Base-by-base conservation (phyloP, 2,329 filamentous ascomycete genomes). In the Bipolaris zeicola region DNA sequence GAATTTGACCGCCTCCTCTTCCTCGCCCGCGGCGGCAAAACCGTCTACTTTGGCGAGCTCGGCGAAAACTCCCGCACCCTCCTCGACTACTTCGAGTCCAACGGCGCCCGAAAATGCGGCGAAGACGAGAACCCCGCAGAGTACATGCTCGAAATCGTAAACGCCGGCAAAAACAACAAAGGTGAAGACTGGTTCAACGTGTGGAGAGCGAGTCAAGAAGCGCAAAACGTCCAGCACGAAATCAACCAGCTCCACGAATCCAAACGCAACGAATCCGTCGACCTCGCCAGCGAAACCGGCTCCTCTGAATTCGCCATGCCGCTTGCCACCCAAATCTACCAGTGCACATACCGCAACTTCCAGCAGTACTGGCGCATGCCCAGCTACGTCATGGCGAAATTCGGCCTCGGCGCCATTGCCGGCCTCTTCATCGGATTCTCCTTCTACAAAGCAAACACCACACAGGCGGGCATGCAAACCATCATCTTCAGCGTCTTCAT, bases 51-150 rank as follows among this genome's bases (percentile, higher is more conserved):
- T 58, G 81, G 81, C n/a, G 70, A 78, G 28, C 76, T 81, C 10
- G 79, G 79, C 45, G 55, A 78, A 22, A 76, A 79, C 57, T 79
- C 78, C 0, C 63, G 65, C 14, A 76, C 65, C 0, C 70, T 81
- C 0, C 64, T 79, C 2, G 63, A 77, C 39, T 81, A 81, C 72
- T 92, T 93, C 56, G 84, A 88, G 67, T 67, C 74, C 10, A 84
- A 89, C 52, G 89, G 89, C 4, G 87, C 85, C 1, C 79, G 84
- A 3, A 75, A 78, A 43, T 89, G 89, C 55, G 80, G 79, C 7
- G 73, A 81, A 1, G 81, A 85, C 0, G 88, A 89, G 58, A 92
- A 92, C 63, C 89, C 89, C 0, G 89, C 89, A 1, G 89, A 92
- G 74, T 92, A 86, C 78, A 91, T 92, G 85, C 81, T 92, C n/a